These are phyloP conservation scores for Cyclotella sp. DNA, from an alignment of 108 stramenopile species.

Conservation along the genomic window DNA sequence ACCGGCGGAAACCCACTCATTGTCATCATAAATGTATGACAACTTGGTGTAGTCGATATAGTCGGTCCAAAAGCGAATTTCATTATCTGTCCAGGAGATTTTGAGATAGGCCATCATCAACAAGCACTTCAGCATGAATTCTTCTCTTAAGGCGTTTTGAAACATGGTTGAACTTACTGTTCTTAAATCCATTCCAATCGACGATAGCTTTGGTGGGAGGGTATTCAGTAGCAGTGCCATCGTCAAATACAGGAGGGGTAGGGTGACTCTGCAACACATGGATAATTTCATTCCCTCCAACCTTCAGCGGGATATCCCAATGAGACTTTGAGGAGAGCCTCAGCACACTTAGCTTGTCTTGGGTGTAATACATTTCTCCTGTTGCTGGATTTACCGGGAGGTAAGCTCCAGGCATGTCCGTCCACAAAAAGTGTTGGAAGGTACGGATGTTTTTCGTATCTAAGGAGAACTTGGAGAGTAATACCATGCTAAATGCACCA, in stretches of 20 bases:
- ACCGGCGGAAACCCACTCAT: not conserved
- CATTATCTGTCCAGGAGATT: constrained; percentile 1
- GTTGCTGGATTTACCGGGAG: constrained; percentile 1
- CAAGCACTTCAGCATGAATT: not conserved
- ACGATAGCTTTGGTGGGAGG: not conserved
- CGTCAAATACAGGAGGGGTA: constrained; percentile 15
- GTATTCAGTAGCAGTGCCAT: constrained; percentile 4
- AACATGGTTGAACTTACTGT: constrained; percentile 1
- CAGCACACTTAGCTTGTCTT: not conserved
- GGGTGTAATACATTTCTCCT: constrained; percentile 5
- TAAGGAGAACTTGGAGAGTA: not conserved
- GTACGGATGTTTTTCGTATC: not conserved
- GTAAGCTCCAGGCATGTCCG: not conserved
- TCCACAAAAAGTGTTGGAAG: constrained; percentile 3
- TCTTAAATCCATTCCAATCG: constrained; percentile 12
- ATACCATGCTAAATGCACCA: too few species aligned
- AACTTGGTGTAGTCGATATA: not conserved
- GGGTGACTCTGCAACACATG: constrained; percentile 1
- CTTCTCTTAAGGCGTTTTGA: too few species aligned
- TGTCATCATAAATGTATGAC: constrained; percentile 9
- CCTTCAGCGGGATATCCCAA: constrained; percentile 2
- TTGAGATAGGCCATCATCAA: not conserved
- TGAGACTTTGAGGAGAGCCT: not conserved
- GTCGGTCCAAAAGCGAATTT: constrained; percentile 8
- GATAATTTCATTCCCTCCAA: not conserved